Evolutionary conservation across 1,139 yeast species (phyloP).

Genomic region (Candida anutae): DNA sequence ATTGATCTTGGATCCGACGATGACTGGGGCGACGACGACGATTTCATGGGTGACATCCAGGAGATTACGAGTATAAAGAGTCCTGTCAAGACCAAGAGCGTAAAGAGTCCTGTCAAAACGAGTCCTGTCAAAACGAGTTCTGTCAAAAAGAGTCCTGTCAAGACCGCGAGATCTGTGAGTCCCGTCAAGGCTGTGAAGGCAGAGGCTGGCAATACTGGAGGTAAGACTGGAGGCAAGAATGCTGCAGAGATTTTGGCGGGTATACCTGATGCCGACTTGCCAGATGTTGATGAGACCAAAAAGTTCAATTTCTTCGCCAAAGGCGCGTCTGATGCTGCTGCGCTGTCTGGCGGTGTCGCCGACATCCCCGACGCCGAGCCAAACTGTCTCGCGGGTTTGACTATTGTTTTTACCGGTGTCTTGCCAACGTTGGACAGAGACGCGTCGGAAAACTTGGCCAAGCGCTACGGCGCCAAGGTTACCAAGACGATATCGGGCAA

Average conservation of each 20-base stretch:
- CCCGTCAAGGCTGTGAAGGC: not conserved
- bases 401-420: conserved; percentile 90
- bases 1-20: conserved; percentile 14
- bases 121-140: too few species aligned
- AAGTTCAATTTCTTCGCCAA: conserved; percentile 49
- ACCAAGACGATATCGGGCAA: conserved; percentile 80
- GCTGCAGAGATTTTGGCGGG: conserved; percentile 50
- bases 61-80: too few species aligned
- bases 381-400: conserved; percentile 77
- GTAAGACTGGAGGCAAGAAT: conserved; percentile 8
- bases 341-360: conserved; percentile 12
- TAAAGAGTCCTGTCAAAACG: too few species aligned
- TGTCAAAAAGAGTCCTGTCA: too few species aligned
- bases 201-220: not conserved
- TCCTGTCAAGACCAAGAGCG: too few species aligned
- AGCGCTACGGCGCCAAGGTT: conserved; percentile 88
- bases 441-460: conserved; percentile 68
- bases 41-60: conserved; percentile 8
- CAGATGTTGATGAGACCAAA: conserved; percentile 44
- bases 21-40: conserved; percentile 9
- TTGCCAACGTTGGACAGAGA: conserved; percentile 74
- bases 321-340: conserved; percentile 19
- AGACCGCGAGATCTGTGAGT: too few species aligned
- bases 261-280: conserved; percentile 66
- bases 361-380: conserved; percentile 72